Conservation (phyloP, 2,329 filamentous ascomycete species). For the Exophiala bonariae region DNA sequence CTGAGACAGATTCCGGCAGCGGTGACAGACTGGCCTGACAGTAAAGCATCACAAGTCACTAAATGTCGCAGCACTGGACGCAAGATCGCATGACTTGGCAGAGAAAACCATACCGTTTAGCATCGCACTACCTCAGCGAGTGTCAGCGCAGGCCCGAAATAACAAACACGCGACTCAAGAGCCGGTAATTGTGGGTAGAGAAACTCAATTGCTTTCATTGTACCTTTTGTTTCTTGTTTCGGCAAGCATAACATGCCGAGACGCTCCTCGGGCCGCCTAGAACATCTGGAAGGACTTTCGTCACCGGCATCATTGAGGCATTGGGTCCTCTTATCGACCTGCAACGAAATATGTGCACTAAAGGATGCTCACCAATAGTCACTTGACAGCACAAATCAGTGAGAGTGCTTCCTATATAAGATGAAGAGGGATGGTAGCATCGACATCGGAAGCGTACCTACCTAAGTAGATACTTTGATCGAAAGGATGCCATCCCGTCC, state of each 20-base stretch:
- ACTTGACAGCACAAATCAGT: too few relatives aligned
- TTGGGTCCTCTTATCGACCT: too few relatives aligned
- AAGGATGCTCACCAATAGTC: too few relatives aligned
- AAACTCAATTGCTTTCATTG: slow-evolving; percentile 3
- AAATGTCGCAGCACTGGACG: background rate
- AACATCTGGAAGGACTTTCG: too few relatives aligned
- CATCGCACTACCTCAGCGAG: slow-evolving; percentile 33
- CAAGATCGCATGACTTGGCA: background rate
- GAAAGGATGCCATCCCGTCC: too few relatives aligned
- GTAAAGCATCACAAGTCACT: slow-evolving; percentile 1
- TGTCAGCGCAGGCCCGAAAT: background rate
- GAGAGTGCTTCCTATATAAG: too few relatives aligned
- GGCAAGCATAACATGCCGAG: slow-evolving; percentile 39
- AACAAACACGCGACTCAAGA: background rate
- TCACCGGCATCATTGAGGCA: too few relatives aligned
- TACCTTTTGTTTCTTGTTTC: slow-evolving; percentile 42
- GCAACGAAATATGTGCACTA: too few relatives aligned
- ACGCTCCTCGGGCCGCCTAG: too few relatives aligned
- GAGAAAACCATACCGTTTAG: slow-evolving; percentile 32
- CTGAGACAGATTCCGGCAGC: slow-evolving; percentile 36
- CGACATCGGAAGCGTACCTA: too few relatives aligned
- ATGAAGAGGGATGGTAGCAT: too few relatives aligned
- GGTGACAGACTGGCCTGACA: slow-evolving; percentile 36
- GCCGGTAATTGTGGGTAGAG: background rate
- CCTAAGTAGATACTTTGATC: too few relatives aligned